These are phyloP conservation scores for Micractinium conductrix DNA, from an alignment of 139 green algal species.

Conservation along the genomic window DNA sequence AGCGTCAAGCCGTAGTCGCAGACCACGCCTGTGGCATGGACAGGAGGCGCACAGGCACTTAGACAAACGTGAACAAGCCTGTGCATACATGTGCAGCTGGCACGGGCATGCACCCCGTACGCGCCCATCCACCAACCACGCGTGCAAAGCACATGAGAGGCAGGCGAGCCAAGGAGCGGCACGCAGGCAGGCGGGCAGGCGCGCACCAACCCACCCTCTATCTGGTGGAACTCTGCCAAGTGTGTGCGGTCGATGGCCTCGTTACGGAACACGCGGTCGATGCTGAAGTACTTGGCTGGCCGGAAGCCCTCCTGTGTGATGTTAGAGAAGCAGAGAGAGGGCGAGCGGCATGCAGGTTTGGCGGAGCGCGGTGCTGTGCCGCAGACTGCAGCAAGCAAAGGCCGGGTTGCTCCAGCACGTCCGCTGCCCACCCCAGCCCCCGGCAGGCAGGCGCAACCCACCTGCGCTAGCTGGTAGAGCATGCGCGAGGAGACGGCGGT, in stretches of 20 bases:
- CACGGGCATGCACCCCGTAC: too few relatives aligned
- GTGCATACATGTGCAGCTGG: too few relatives aligned
- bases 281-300: constrained; percentile 91
- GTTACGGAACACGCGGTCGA: constrained; percentile 99
- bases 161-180: too few relatives aligned
- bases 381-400: too few relatives aligned
- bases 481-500: constrained; percentile 97
- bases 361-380: not conserved
- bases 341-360: not conserved
- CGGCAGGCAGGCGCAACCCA: too few relatives aligned
- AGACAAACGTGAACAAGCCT: too few relatives aligned
- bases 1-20: constrained; percentile 91
- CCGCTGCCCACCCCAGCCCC: too few relatives aligned
- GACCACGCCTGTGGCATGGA: constrained; percentile 36
- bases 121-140: too few relatives aligned
- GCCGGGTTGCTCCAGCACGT: too few relatives aligned
- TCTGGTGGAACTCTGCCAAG: constrained; percentile 99
- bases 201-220: constrained; percentile 63
- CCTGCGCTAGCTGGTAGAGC: constrained; percentile 92
- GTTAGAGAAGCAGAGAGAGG: not conserved
- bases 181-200: not conserved
- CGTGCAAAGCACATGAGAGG: too few relatives aligned
- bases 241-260: constrained; percentile 98
- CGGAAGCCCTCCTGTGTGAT: constrained; percentile 64
- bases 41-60: too few relatives aligned